Evolutionary conservation across 768 basidiomycete genomes (phyloP), one percentile per base, ranked within the genome.

Genomic region (Pisolithus microcarpus): DNA sequence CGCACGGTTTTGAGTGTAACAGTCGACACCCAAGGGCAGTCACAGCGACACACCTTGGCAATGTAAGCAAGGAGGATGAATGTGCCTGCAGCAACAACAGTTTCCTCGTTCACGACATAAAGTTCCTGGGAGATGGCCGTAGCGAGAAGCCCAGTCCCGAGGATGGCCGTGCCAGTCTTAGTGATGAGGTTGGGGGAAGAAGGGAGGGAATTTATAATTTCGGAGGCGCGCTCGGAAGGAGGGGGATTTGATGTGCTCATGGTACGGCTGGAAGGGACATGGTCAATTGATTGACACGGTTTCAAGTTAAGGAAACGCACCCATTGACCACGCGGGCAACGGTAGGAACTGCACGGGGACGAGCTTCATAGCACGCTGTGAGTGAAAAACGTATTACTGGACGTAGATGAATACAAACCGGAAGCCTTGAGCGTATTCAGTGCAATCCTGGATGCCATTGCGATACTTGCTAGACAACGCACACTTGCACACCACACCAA

Each of bases 31-130:
- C 28, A 9, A 23, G 45, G 23, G 48, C 52, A 34, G 38, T 42
- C 23, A 51, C 31, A 16, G 39, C 21, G 38, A 69, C 78, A 52
- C 67, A 85, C 88, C 80, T 84, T 86, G 61, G 80, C 91, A 60
- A 95, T 76, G 67, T 85, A 87, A 43, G 82, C 78, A 58, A 91
- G 80, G 61, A 96, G 81, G 53, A 94, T 84, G 56, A 87, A 72
- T 59, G 87, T 89, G 21, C 90, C 93, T 37, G 85, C 76, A 34
- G 90, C 82, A 43, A 98, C 77, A 57, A 97, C 85, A 21, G 89
- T 84, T 76, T 98, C 96, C 70, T 97, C 94, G 68, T 96, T 96
- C 63, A 95, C 82, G 53, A 99, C 95, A 64, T 97, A 97, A 46
- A 98, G 82, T 72, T 99, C 94, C 66, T 92, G 88, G 13, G 92